Base-by-base conservation (phyloP, 1,139 yeast species). In the Hansenula sp. region DNA sequence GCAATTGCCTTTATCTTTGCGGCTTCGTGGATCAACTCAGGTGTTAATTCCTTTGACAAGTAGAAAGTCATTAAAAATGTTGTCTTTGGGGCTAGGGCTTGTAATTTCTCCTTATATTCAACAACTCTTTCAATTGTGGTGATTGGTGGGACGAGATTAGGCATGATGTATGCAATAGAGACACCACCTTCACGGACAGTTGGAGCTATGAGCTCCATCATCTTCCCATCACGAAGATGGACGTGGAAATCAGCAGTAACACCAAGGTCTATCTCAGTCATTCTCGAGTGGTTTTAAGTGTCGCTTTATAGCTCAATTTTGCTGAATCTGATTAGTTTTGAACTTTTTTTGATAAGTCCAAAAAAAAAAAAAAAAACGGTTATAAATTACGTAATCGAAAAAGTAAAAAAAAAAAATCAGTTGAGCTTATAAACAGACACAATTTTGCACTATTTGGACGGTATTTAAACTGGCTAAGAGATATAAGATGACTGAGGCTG, bases 191-290 rank as follows among this genome's bases (percentile, higher is more conserved):
- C 78, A 51, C 82, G 76, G 16, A 92, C 85, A 0, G 96, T 84
- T 10, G 98, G 98, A 0, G 97, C 77, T 29, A 90, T 88, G 27
- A 87, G 73, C 52, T 87, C 82, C 84, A 88, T 88, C 96, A 94
- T 88, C 14, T 73, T 71, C 1, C 96, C 97, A 47, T 90, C 96
- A 55, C 98, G 84, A 28, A 94, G 75, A 60, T 92, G 99, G 38
- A 92, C 97, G 58, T 92, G 99, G 77, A 88, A 82, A 60, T 92
- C 99, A 19, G 96, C 97, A 12, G 97, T 87, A 42, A 77, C 66
- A 7, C 96, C 97, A 33, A 90, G 69, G 43, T 81, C 57, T 19
- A 55, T 46, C 9, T 28, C 24, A n/a, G 39, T 29, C 39, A 35
- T 38, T 20, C 16, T 22, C 3, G 24, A 8, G 2, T 17, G 10